Base-by-base conservation (phyloP, 2,329 filamentous ascomycete species). In the Epichloe amarillans region DNA sequence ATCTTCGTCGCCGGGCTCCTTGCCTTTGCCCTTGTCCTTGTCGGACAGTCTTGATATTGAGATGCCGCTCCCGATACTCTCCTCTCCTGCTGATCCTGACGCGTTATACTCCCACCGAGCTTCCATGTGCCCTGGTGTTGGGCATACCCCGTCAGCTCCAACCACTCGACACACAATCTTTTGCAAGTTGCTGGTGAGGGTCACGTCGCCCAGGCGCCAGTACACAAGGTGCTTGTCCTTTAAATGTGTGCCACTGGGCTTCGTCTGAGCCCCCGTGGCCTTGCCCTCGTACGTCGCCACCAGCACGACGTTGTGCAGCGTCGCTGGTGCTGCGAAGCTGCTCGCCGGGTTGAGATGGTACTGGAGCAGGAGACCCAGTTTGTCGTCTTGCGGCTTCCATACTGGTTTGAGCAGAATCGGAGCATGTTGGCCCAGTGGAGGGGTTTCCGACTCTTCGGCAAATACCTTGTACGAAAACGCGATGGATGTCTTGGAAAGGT, bases 401-500 rank as follows among this genome's bases (percentile, higher is more conserved):
- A 76, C 76, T 3, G 88, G 84, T 19, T 78, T 80, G 44, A 95
- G 71, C 15, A 85, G 70, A 12, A 96, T 70, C 0, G 90, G 89
- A 11, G 84, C 83, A 58, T 87, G 82, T 4, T 70, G 62, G 5
- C 67, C 68, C 5, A 76, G 66, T 2, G 66, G 56, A 2, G 67
- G 55, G 5, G 67, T 58, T n/a, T 77, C 72, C 40, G 66, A 60
- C 17, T 79, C 73, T 35, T 89, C 82, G 33, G 86, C 68, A 57
- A 93, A 87, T 11, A 96, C 74, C 60, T 90, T 86, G 66, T 97
- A 98, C 53, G 93, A 95, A 71, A 98, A 97, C 7, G 85, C 91
- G 6, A 91, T 82, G 0, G 84, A 78, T 1, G 87, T 83, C 59
- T 83, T 81, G 58, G 82, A 74, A 54, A 96, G 77, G 62, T 83